These are phyloP conservation scores for Erysimum cheiri DNA, from an alignment of 441 rosid genomes.

Conservation along the genomic window DNA sequence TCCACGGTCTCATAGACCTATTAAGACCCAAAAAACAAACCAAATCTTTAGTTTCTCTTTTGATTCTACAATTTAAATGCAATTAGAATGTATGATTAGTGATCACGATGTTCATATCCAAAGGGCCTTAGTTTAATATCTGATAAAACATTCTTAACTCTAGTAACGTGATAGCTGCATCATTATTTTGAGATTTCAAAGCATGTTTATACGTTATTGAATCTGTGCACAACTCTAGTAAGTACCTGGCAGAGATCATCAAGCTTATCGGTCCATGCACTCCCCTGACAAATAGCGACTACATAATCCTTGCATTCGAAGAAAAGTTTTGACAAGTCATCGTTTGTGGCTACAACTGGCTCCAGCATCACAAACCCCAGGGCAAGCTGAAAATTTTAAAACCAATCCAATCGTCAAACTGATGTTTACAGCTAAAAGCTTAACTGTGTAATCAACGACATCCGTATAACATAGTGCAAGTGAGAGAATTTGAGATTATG, in stretches of 20 bases:
- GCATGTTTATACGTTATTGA: neutral
- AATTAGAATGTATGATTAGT: slow-evolving; percentile 17
- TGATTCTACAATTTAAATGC: slow-evolving; percentile 7
- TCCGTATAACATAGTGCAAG: neutral
- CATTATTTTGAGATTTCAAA: slow-evolving; percentile 16
- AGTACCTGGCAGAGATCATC: slow-evolving; percentile 89
- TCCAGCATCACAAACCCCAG: slow-evolving; percentile 76
- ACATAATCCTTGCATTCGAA: slow-evolving; percentile 84
- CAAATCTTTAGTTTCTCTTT: slow-evolving; percentile 21
- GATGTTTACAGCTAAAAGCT: slow-evolving; percentile 36
- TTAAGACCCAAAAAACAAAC: neutral
- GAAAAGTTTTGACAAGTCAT: slow-evolving; percentile 71
- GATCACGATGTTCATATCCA: slow-evolving; percentile 1
- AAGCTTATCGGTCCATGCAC: slow-evolving; percentile 64
- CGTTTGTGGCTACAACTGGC: slow-evolving; percentile 57
- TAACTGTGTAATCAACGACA: slow-evolving; percentile 11
- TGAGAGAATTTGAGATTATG: slow-evolving; percentile 5
- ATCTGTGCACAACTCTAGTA: slow-evolving; percentile 8
- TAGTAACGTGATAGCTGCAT: slow-evolving; percentile 10
- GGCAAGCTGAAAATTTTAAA: slow-evolving; percentile 61
- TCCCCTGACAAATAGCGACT: slow-evolving; percentile 68
- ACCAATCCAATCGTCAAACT: slow-evolving; percentile 22
- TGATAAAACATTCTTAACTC: neutral
- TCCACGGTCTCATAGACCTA: slow-evolving; percentile 80
- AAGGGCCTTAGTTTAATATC: neutral